phyloP scores from a whole-genome alignment of 2,329 filamentous ascomycete species.

The Cercospora janseana region DNA sequence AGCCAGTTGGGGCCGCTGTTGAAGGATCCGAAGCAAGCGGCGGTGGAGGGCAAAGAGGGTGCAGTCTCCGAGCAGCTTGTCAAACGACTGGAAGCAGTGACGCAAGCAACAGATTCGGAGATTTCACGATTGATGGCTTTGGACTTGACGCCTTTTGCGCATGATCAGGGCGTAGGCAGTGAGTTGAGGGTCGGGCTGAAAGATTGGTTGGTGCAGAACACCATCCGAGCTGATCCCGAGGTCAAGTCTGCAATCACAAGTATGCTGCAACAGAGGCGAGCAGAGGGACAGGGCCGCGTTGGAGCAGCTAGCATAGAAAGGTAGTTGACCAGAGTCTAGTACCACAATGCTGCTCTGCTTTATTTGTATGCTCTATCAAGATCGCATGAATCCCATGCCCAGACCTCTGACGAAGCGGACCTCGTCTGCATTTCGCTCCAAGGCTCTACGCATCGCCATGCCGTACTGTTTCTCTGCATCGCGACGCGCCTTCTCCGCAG shows the following conservation, averaged over 20 bases:
- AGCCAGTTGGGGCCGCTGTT: slow-evolving; percentile 74
- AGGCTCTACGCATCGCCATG: slow-evolving; percentile 69
- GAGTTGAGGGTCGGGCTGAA: slow-evolving; percentile 70
- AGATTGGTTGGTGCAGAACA: slow-evolving; percentile 86
- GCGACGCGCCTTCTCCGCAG: slow-evolving; percentile 52
- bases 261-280: slow-evolving; percentile 54
- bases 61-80: slow-evolving; percentile 60
- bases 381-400: slow-evolving; percentile 45
- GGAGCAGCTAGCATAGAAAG: background rate
- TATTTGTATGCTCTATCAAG: slow-evolving; percentile 1
- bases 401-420: slow-evolving; percentile 70
- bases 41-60: slow-evolving; percentile 15
- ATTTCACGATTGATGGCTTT: slow-evolving; percentile 67
- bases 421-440: slow-evolving; percentile 77
- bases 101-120: slow-evolving; percentile 65
- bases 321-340: background rate
- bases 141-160: slow-evolving; percentile 76
- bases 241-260: slow-evolving; percentile 75
- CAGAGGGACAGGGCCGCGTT: slow-evolving; percentile 3
- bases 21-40: slow-evolving; percentile 35
- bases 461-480: slow-evolving; percentile 61
- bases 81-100: slow-evolving; percentile 62
- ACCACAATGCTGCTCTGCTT: background rate
- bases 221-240: slow-evolving; percentile 73
- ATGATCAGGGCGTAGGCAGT: slow-evolving; percentile 63